Conservation (phyloP, 2,329 filamentous ascomycete species). For the Stachybotrys elegans region DNA sequence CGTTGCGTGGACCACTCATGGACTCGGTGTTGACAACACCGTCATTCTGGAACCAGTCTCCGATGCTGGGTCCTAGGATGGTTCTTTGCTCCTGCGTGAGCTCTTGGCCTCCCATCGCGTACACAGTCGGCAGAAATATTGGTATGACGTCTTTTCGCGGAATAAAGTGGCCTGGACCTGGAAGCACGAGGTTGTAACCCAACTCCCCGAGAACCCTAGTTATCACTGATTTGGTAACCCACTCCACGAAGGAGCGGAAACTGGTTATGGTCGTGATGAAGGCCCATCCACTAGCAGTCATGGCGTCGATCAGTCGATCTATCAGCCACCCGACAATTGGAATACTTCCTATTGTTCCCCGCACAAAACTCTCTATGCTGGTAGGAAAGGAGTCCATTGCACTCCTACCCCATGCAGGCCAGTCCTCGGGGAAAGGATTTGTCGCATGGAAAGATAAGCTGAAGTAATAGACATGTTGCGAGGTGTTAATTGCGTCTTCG, state of each 20-base stretch:
- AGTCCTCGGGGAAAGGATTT: conserved; percentile 2
- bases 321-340: conserved; percentile 1
- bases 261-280: conserved; percentile 3
- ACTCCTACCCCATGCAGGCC: conserved; percentile 3
- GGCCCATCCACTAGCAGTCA: background rate
- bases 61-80: conserved; percentile 1
- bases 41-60: conserved; percentile 6
- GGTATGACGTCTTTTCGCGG: conserved; percentile 6
- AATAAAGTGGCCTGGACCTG: conserved; percentile 2
- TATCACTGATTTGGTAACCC: conserved; percentile 4
- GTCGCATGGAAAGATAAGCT: conserved; percentile 7
- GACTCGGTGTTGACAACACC: conserved; percentile 7
- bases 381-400: conserved; percentile 4
- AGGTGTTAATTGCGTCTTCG: background rate
- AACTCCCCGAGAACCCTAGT: conserved; percentile 1
- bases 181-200: conserved; percentile 4
- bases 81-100: conserved; percentile 1
- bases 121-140: conserved; percentile 1
- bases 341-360: background rate
- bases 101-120: conserved; percentile 6
- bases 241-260: conserved; percentile 5
- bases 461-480: conserved; percentile 4
- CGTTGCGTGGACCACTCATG: conserved; percentile 3
- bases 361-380: conserved; percentile 4
- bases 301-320: background rate